phyloP scores from a whole-genome alignment of 2,329 filamentous ascomycete species.

The Albophoma yamanashiensis region DNA sequence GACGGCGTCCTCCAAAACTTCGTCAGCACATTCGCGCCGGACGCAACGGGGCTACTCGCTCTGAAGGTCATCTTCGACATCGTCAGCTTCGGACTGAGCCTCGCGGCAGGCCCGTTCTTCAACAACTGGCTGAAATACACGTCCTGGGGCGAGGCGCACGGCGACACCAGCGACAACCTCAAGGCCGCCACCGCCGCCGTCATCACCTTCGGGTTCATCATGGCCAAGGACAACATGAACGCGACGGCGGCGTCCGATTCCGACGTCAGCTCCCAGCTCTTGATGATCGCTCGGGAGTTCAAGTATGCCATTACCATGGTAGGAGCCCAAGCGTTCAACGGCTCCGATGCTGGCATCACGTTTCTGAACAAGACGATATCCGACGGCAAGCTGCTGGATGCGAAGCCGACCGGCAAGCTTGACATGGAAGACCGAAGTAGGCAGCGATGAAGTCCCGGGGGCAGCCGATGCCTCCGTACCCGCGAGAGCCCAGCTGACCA shows the following conservation, averaged over 20 bases:
- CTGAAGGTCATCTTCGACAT: not conserved
- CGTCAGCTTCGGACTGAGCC: not conserved
- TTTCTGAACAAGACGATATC: not conserved
- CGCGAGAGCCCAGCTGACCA: not conserved
- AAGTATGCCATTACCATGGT: not conserved
- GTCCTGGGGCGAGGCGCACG: not conserved
- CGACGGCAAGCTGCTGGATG: not conserved
- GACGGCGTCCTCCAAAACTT: not conserved
- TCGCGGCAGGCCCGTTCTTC: not conserved
- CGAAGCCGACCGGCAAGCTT: not conserved
- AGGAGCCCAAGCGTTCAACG: not conserved
- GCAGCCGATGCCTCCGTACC: no score
- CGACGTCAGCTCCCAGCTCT: not conserved
- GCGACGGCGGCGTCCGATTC: not conserved
- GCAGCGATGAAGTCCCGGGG: not conserved
- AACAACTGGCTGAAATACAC: not conserved
- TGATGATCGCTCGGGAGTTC: not conserved
- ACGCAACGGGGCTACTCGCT: fast-evolving
- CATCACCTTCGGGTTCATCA: not conserved
- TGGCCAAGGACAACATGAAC: not conserved
- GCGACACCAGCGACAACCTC: not conserved
- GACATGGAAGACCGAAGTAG: not conserved
- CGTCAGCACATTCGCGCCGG: not conserved
- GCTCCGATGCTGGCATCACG: not conserved
- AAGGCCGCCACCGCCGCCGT: not conserved